A percentile compares a stretch with the other conserved stretches of the same genome.
phyloP scores from a whole-genome alignment of 495 filamentous ascomycete species.

The Hypoxylon subgilvum region DNA sequence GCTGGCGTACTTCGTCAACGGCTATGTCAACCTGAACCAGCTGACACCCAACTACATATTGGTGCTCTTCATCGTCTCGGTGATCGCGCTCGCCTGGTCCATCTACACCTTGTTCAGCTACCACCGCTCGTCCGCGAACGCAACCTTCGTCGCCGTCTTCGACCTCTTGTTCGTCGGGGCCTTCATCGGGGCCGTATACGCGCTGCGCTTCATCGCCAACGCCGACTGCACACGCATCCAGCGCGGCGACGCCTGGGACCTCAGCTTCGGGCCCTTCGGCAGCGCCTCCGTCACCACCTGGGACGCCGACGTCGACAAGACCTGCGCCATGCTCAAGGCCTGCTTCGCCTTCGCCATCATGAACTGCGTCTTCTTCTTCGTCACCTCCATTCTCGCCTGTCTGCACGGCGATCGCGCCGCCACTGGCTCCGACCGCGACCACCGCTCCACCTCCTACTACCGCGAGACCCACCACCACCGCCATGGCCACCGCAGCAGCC shows the following conservation, averaged over 20 bases:
- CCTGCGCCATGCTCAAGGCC: slow-evolving; percentile 87
- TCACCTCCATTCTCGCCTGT: slow-evolving; percentile 69
- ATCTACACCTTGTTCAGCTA: slow-evolving; percentile 82
- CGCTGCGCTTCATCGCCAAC: slow-evolving; percentile 71
- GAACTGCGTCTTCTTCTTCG: slow-evolving; percentile 80
- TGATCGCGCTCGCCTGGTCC: slow-evolving; percentile 79
- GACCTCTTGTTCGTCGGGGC: slow-evolving; percentile 83
- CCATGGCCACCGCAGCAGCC: slow-evolving; percentile 53
- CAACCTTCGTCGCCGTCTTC: slow-evolving; percentile 75
- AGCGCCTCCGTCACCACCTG: slow-evolving; percentile 50
- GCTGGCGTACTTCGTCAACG: slow-evolving; percentile 83
- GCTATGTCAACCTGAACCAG: slow-evolving; percentile 68
- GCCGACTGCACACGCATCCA: slow-evolving; percentile 69
- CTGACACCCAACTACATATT: slow-evolving; percentile 83
- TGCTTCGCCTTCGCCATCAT: slow-evolving; percentile 87
- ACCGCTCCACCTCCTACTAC: slow-evolving; percentile 43
- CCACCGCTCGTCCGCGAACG: slow-evolving; percentile 71
- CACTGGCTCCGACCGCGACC: slow-evolving; percentile 53
- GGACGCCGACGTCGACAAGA: slow-evolving; percentile 66
- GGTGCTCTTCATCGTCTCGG: slow-evolving; percentile 87
- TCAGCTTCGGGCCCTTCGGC: slow-evolving; percentile 68
- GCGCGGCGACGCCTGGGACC: slow-evolving; percentile 50
- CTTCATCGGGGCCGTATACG: slow-evolving; percentile 79
- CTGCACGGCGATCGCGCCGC: slow-evolving; percentile 54
- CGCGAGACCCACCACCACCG: slow-evolving; percentile 53